Evolutionary conservation across 805 yeast species (phyloP).

Genomic region (Cyberlindnera misumaiensis): DNA sequence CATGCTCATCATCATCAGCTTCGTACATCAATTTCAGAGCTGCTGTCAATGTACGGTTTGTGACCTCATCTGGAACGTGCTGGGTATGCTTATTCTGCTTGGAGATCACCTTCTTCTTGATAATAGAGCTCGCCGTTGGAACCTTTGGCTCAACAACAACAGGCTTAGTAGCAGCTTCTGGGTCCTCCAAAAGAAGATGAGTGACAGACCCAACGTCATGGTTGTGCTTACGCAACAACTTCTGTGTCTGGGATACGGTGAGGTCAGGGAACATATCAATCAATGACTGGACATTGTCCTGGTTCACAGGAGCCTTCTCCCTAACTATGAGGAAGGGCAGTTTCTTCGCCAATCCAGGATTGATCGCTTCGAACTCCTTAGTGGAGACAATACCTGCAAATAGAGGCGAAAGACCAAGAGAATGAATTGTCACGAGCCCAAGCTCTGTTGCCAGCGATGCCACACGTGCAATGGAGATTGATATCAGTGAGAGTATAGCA

Average conservation of each 20-base stretch:
- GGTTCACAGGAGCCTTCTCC: conserved; percentile 1
- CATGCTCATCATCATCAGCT: conserved; percentile 80
- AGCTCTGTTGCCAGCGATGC: conserved; percentile 37
- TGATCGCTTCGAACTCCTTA: conserved; percentile 35
- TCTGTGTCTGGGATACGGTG: conserved; percentile 37
- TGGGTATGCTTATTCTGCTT: conserved; percentile 5
- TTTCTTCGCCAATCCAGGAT: conserved; percentile 47
- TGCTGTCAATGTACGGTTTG: conserved; percentile 48
- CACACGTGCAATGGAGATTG: conserved; percentile 8
- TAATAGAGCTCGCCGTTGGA: conserved; percentile 11
- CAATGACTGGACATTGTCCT: conserved; percentile 27
- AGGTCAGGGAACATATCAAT: conserved; percentile 67
- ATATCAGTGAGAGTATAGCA: conserved; percentile 43
- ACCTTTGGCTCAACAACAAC: conserved; percentile 8
- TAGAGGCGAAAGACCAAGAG: conserved; percentile 45
- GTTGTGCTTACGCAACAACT: conserved; percentile 40
- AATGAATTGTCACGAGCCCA: conserved; percentile 34
- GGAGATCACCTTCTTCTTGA: conserved; percentile 13
- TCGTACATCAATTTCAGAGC: conserved; percentile 62
- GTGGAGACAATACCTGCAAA: conserved; percentile 48
- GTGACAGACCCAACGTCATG: conserved; percentile 52
- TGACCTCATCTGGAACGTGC: conserved; percentile 40
- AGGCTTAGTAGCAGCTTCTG: conserved; percentile 30
- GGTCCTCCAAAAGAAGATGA: conserved; percentile 55
- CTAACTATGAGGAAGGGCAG: conserved; percentile 36